phyloP scores from a whole-genome alignment of 106 monocot species.

The Amphibolis antarctica region DNA sequence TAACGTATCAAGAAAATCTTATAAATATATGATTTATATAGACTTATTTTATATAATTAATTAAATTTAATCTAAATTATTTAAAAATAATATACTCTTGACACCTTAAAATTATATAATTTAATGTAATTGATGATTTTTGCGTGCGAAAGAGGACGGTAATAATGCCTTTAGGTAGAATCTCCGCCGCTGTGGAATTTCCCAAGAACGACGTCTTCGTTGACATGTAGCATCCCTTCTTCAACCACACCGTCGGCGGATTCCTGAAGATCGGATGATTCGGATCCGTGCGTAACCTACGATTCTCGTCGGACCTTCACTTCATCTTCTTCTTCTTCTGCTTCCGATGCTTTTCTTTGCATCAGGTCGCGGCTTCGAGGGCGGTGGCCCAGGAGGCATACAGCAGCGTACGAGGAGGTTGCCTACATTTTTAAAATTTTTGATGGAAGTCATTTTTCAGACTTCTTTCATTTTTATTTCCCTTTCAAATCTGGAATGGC shows the following conservation, averaged over 20 bases:
- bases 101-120: too few relatives aligned
- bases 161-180: constrained; percentile 38
- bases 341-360: background rate
- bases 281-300: too few relatives aligned
- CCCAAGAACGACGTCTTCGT: constrained; percentile 47
- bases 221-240: constrained; percentile 67
- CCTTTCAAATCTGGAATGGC: too few relatives aligned
- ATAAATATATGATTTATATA: too few relatives aligned
- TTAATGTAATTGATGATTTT: too few relatives aligned
- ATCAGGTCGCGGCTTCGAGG: constrained; percentile 17
- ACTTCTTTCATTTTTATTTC: too few relatives aligned
- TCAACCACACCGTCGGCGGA: constrained; percentile 77
- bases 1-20: too few relatives aligned
- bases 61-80: too few relatives aligned
- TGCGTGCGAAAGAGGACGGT: too few relatives aligned
- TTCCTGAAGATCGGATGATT: constrained; percentile 79
- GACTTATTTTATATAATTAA: too few relatives aligned
- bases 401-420: constrained; percentile 7
- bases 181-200: constrained; percentile 23
- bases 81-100: too few relatives aligned
- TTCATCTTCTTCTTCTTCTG: background rate
- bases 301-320: background rate
- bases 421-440: background rate
- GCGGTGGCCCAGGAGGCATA: constrained; percentile 10
- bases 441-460: too few relatives aligned